Evolutionary conservation across 140 eudicot species (phyloP).

Genomic region (Anethum foeniculum): DNA sequence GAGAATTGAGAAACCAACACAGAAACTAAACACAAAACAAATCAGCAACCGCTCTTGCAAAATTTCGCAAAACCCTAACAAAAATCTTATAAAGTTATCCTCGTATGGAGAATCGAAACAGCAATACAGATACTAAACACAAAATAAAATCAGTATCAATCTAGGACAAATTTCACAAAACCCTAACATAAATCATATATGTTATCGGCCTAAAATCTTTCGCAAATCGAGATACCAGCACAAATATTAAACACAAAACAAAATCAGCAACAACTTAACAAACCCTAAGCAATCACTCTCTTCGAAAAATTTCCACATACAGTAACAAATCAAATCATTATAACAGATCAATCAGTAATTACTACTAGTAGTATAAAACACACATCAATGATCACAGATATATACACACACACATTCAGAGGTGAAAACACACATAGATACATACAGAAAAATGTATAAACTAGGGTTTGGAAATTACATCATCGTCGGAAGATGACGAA

Average conservation of each 20-base stretch:
- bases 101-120: neutral
- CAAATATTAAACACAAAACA: neutral
- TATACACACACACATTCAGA: neutral
- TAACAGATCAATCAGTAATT: neutral
- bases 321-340: neutral
- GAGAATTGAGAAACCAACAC: neutral
- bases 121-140: neutral
- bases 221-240: neutral
- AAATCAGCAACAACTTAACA: neutral
- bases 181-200: neutral
- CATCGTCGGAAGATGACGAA: conserved; percentile 44
- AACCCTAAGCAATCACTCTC: neutral
- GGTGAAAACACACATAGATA: neutral
- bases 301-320: neutral
- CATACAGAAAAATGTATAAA: neutral
- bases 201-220: neutral
- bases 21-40: neutral
- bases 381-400: neutral
- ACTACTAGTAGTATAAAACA: neutral
- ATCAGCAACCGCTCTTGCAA: neutral
- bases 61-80: neutral
- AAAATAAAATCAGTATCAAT: neutral
- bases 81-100: neutral
- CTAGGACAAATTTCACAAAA: neutral
- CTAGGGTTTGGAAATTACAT: conserved; percentile 34